Evolutionary conservation across 495 filamentous ascomycete genomes (phyloP).

Genomic region (Talaromyces thailandensis): DNA sequence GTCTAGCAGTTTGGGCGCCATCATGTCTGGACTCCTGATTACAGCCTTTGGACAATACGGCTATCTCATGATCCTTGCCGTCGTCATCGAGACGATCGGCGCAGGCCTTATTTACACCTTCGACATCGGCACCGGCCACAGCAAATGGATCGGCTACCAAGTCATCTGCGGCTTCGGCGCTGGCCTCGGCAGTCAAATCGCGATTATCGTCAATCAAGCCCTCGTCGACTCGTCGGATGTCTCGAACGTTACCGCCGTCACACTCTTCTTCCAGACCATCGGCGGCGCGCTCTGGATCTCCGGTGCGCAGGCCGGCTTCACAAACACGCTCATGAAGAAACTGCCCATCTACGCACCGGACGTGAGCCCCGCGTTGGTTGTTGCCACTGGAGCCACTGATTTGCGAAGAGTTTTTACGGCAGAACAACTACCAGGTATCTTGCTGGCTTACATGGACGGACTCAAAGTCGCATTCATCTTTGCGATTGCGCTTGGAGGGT

Average conservation of each 20-base stretch:
- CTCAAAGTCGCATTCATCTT: conserved; percentile 32
- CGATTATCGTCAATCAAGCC: conserved; percentile 25
- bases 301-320: conserved; percentile 38
- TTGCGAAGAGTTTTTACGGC: conserved; percentile 35
- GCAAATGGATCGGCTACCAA: conserved; percentile 33
- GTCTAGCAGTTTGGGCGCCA: conserved; percentile 38
- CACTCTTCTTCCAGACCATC: conserved; percentile 22
- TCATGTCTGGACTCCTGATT: conserved; percentile 46
- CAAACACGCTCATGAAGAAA: conserved; percentile 26
- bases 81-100: conserved; percentile 47
- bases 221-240: conserved; percentile 13
- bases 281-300: conserved; percentile 41
- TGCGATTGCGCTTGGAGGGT: conserved; percentile 11
- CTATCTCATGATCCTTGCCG: conserved; percentile 43
- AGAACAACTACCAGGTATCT: conserved; percentile 34
- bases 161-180: conserved; percentile 22
- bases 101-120: conserved; percentile 37
- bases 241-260: conserved; percentile 12
- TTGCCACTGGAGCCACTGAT: conserved; percentile 42
- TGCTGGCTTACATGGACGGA: conserved; percentile 50
- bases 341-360: conserved; percentile 26
- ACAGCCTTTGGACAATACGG: conserved; percentile 51
- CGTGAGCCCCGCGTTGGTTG: conserved; percentile 29
- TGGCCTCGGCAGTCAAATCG: conserved; percentile 22
- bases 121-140: conserved; percentile 12